Percentiles rank a stretch among this genome's conserved stretches.
Conservation (phyloP, 371 early-diverging fungal genomes). For the Mucor velutinosus region DNA sequence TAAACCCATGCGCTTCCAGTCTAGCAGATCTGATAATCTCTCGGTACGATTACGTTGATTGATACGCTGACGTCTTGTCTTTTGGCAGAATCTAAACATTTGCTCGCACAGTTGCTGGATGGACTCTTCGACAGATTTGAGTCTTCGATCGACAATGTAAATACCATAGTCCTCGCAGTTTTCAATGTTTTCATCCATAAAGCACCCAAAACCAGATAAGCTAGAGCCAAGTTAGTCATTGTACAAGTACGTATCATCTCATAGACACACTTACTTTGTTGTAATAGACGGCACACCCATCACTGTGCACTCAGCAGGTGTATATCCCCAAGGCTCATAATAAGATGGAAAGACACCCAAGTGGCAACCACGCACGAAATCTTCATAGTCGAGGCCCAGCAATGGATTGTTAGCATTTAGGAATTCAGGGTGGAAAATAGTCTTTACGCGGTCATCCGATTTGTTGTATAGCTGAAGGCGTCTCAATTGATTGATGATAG, state of each 20-base stretch:
- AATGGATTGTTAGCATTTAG: constrained; percentile 93
- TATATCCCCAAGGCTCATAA: constrained; percentile 97
- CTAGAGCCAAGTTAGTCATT: constrained; percentile 2
- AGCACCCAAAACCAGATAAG: constrained; percentile 97
- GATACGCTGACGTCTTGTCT: constrained; percentile 95
- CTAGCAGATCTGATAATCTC: constrained; percentile 90
- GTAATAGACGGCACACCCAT: constrained; percentile 98
- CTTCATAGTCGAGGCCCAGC: constrained; percentile 93
- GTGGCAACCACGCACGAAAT: constrained; percentile 96
- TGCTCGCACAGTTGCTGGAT: constrained; percentile 85
- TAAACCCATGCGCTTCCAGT: constrained; percentile 97
- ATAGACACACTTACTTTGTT: constrained; percentile 64
- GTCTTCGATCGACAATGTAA: constrained; percentile 94
- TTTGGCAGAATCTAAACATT: constrained; percentile 93
- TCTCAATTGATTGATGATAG: constrained; percentile 83
- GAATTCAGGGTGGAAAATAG: constrained; percentile 98
- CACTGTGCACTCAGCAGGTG: constrained; percentile 98
- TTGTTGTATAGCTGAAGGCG: constrained; percentile 86
- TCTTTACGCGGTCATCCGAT: constrained; percentile 90
- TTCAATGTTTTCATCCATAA: constrained; percentile 95
- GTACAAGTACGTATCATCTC: too few relatives aligned
- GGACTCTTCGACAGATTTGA: constrained; percentile 92
- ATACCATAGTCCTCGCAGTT: constrained; percentile 96
- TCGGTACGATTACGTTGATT: constrained; percentile 97
- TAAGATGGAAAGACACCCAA: constrained; percentile 95